Evolutionary conservation across 1,284 basidiomycete genomes (phyloP).

Genomic region (Amylostereum areolatum): DNA sequence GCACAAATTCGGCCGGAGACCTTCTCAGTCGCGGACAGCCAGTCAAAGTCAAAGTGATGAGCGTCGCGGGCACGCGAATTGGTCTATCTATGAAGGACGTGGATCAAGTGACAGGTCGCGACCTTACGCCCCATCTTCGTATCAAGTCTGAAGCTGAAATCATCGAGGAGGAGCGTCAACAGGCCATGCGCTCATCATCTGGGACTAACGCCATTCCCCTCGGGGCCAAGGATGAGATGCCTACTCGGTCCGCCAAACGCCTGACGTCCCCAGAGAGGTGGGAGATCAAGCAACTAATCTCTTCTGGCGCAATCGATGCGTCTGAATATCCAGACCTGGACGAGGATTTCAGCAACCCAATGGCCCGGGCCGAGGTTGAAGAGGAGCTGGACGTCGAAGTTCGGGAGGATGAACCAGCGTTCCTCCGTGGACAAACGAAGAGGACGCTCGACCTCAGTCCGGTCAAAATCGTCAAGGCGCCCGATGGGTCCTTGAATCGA

Average conservation of each 20-base stretch:
- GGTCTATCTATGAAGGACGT: slow-evolving; percentile 97
- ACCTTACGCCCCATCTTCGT: slow-evolving; percentile 89
- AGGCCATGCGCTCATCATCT: slow-evolving; percentile 53
- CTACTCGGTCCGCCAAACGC: slow-evolving; percentile 77
- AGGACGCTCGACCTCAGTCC: slow-evolving; percentile 93
- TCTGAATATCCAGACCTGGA: slow-evolving; percentile 96
- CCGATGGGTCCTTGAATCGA: slow-evolving; percentile 91
- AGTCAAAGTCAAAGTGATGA: slow-evolving; percentile 96
- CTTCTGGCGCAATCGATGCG: slow-evolving; percentile 88
- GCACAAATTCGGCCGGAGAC: slow-evolving; percentile 85
- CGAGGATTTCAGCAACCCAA: slow-evolving; percentile 79
- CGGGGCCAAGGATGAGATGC: slow-evolving; percentile 44
- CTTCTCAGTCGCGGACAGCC: slow-evolving; percentile 78
- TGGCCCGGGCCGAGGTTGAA: slow-evolving; percentile 82
- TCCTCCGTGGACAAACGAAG: slow-evolving; percentile 95
- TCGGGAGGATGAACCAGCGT: slow-evolving; percentile 94
- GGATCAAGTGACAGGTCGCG: slow-evolving; percentile 85
- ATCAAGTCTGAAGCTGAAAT: slow-evolving; percentile 92
- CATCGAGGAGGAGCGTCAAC: slow-evolving; percentile 65
- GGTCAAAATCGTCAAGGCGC: slow-evolving; percentile 94
- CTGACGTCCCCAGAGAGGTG: slow-evolving; percentile 96
- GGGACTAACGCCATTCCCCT: slow-evolving; percentile 71
- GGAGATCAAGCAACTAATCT: slow-evolving; percentile 99
- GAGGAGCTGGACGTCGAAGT: slow-evolving; percentile 98
- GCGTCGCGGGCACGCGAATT: slow-evolving; percentile 75